Evolutionary conservation across 352 stramenopile genomes (phyloP).

Genomic region (Globisporangium uncinulatum): DNA sequence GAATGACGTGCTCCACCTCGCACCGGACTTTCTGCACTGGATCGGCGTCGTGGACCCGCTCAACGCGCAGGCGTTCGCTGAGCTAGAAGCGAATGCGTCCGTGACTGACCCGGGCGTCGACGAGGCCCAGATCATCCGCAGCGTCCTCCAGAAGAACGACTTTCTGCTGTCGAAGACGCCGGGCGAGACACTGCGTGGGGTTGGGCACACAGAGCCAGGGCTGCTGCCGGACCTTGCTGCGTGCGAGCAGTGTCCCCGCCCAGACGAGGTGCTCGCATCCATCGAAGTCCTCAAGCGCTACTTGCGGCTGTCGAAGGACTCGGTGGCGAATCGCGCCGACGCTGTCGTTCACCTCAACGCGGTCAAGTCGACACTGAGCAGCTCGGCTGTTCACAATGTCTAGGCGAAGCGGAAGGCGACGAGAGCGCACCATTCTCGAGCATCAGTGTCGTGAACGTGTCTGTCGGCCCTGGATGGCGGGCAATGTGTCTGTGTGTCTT

Average conservation of each 20-base stretch:
- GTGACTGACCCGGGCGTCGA: slow-evolving; percentile 77
- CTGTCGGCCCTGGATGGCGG: too few relatives aligned
- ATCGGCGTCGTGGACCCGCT: slow-evolving; percentile 49
- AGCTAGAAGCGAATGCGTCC: slow-evolving; percentile 71
- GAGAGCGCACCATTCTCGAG: too few relatives aligned
- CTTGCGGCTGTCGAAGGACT: slow-evolving; percentile 50
- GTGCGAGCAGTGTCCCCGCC: slow-evolving; percentile 42
- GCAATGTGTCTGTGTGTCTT: slow-evolving; percentile 1
- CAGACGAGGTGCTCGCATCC: slow-evolving; percentile 49
- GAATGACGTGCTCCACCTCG: slow-evolving; percentile 42
- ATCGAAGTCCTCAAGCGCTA: slow-evolving; percentile 72
- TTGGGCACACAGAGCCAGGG: slow-evolving; percentile 46
- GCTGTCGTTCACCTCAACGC: slow-evolving; percentile 70
- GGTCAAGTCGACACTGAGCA: slow-evolving; percentile 49
- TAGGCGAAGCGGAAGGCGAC: slow-evolving; percentile 3
- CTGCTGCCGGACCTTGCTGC: slow-evolving; percentile 35
- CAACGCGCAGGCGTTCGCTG: slow-evolving; percentile 57
- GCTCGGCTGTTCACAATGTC: slow-evolving; percentile 23
- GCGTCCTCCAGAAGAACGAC: slow-evolving; percentile 76
- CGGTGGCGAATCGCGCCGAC: slow-evolving; percentile 45
- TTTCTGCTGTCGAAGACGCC: slow-evolving; percentile 62
- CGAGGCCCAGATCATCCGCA: slow-evolving; percentile 78
- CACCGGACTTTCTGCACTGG: slow-evolving; percentile 73
- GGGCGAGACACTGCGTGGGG: slow-evolving; percentile 43
- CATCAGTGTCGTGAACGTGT: too few relatives aligned